Conservation (phyloP, 1,284 basidiomycete species). For the Papiliotrema nemorosa region DNA sequence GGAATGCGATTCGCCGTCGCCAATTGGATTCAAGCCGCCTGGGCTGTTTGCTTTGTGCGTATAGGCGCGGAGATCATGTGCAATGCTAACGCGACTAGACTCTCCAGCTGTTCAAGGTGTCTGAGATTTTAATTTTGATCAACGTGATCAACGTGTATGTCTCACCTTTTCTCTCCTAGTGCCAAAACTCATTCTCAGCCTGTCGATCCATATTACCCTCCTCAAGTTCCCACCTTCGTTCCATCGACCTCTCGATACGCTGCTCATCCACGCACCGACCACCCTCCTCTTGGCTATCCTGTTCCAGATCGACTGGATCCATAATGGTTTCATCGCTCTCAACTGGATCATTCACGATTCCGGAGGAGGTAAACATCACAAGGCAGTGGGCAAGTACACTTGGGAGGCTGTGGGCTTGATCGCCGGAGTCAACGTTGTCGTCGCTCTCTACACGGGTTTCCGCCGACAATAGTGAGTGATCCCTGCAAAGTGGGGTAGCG, state of each 20-base stretch:
- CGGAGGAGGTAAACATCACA: constrained; percentile 7
- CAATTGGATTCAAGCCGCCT: constrained; percentile 76
- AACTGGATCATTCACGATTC: constrained; percentile 45
- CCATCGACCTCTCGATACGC: constrained; percentile 51
- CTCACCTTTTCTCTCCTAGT: not conserved
- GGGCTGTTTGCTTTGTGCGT: constrained; percentile 75
- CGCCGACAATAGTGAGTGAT: constrained; percentile 36
- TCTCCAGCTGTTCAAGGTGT: constrained; percentile 44
- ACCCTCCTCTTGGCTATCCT: constrained; percentile 53
- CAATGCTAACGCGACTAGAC: constrained; percentile 23
- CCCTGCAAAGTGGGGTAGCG: not conserved
- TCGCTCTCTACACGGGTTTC: constrained; percentile 38
- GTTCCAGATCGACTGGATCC: constrained; percentile 51
- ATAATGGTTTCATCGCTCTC: constrained; percentile 53
- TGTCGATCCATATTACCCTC: constrained; percentile 46
- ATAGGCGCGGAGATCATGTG: not conserved
- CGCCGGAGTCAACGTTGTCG: constrained; percentile 35
- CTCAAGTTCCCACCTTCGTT: constrained; percentile 40
- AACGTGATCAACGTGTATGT: constrained; percentile 46
- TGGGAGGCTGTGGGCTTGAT: constrained; percentile 43
- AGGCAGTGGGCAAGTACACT: constrained; percentile 20
- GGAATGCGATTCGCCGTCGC: constrained; percentile 72
- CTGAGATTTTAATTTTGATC: constrained; percentile 42
- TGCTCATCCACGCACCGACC: constrained; percentile 54
- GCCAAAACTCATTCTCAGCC: constrained; percentile 15